A percentile compares a stretch with the other conserved stretches of the same genome.
Evolutionary conservation across 2,329 filamentous ascomycete species (phyloP).

Genomic region (Clarireedia hainanense): DNA sequence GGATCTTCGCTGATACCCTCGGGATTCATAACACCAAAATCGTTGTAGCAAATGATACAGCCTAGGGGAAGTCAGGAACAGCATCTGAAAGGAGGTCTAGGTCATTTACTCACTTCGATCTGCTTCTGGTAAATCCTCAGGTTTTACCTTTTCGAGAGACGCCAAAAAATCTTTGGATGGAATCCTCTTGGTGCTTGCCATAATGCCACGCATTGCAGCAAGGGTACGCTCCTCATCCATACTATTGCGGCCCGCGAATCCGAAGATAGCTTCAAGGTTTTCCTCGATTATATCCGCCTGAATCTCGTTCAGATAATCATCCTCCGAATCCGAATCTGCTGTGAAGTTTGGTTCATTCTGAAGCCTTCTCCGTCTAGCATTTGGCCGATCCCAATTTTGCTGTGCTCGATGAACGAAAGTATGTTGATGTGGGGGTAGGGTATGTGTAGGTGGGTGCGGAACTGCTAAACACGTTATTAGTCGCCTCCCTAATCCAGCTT

Average conservation of each 20-base stretch:
- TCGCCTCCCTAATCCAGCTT: not conserved
- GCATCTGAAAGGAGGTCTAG: not conserved
- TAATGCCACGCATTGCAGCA: conserved; percentile 17
- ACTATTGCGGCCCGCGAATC: not conserved
- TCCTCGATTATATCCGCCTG: not conserved
- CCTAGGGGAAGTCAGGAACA: conserved; percentile 31
- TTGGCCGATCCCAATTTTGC: not conserved
- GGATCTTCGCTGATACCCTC: conserved; percentile 51
- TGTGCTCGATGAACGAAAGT: not conserved
- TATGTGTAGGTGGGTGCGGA: not conserved
- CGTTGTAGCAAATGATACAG: conserved; percentile 59
- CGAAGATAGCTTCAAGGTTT: not conserved
- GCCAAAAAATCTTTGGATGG: conserved; percentile 24
- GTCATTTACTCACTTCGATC: conserved; percentile 25
- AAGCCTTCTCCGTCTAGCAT: not conserved
- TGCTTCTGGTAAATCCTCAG: conserved; percentile 19
- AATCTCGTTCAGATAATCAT: not conserved
- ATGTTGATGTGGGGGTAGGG: not conserved
- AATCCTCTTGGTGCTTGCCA: conserved; percentile 21
- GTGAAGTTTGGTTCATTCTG: not conserved
- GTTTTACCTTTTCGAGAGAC: conserved; percentile 25
- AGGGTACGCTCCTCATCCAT: not conserved
- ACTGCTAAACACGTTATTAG: not conserved
- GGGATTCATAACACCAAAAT: conserved; percentile 47
- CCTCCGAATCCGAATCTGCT: not conserved